Conservation (phyloP, 257 asterid genomes). For the Penstemon eatonii region DNA sequence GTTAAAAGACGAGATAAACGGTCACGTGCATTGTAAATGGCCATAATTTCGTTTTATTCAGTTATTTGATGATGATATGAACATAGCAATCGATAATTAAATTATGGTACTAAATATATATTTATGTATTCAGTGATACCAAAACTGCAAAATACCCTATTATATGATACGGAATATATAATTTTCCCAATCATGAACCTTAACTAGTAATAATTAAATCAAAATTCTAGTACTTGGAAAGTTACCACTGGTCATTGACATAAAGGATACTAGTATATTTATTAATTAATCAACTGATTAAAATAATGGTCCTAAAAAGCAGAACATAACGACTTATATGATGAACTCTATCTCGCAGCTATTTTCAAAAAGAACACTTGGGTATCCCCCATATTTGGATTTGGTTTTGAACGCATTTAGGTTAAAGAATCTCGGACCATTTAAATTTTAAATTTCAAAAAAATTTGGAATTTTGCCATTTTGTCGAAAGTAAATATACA, state of each 20-base stretch:
- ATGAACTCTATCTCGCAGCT: neutral
- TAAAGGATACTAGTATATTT: neutral
- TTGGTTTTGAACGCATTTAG: neutral
- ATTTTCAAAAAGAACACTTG: slow-evolving; percentile 21
- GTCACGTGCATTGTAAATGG: too few species aligned
- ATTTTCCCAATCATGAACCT: neutral
- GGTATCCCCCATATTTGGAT: slow-evolving; percentile 9
- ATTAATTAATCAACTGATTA: neutral
- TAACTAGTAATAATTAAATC: neutral
- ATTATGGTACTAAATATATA: too few species aligned
- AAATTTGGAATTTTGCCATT: too few species aligned
- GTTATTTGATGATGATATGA: too few species aligned
- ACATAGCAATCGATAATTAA: too few species aligned
- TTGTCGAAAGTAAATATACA: too few species aligned
- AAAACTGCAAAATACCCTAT: too few species aligned
- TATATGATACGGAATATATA: neutral
- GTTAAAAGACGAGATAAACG: too few species aligned
- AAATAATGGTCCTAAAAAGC: slow-evolving; percentile 26
- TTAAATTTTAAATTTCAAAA: neutral
- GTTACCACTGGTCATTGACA: neutral
- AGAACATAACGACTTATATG: slow-evolving; percentile 24
- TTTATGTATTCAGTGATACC: too few species aligned
- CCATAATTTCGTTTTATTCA: too few species aligned
- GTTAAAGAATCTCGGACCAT: slow-evolving; percentile 13
- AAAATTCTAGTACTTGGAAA: neutral